Evolutionary conservation across 139 green algal species (phyloP).

Genomic region (Medakamo hakoo): DNA sequence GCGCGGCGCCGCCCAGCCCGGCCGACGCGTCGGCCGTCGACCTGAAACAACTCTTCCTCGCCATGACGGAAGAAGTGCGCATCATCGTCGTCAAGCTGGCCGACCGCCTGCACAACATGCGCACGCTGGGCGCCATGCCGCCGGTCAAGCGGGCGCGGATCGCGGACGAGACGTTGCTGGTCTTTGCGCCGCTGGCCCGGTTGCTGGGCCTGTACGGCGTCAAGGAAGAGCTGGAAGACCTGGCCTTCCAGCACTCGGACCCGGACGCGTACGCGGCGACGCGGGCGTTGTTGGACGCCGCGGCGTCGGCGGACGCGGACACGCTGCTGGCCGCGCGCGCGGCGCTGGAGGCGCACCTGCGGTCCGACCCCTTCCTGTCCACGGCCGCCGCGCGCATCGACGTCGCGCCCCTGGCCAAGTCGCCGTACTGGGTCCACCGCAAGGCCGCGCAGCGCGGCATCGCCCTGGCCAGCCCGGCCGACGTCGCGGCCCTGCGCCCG

Average conservation of each 20-base stretch:
- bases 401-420: not conserved
- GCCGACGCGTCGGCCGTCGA: slow-evolving; percentile 50
- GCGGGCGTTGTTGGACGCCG: not conserved
- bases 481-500: not conserved
- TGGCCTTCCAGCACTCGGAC: slow-evolving; percentile 31
- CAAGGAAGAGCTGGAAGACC: slow-evolving; percentile 80
- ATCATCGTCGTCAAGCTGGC: slow-evolving; percentile 91
- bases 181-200: slow-evolving; percentile 70
- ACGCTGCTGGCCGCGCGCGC: not conserved
- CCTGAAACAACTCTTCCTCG: slow-evolving; percentile 73
- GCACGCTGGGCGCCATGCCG: slow-evolving; percentile 70
- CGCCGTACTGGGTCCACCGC: not conserved
- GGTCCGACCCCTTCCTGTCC: not conserved
- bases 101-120: slow-evolving; percentile 88
- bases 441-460: not conserved
- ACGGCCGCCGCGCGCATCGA: not conserved
- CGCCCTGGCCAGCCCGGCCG: not conserved
- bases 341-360: not conserved
- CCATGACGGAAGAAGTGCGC: slow-evolving; percentile 78
- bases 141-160: slow-evolving; percentile 63
- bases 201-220: slow-evolving; percentile 71
- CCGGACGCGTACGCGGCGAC: not conserved
- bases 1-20: no score
- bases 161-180: slow-evolving; percentile 50
- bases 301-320: not conserved